These are phyloP conservation scores for Sporothrix pseudoabietina DNA, from an alignment of 2,329 filamentous ascomycete species.

Conservation along the genomic window DNA sequence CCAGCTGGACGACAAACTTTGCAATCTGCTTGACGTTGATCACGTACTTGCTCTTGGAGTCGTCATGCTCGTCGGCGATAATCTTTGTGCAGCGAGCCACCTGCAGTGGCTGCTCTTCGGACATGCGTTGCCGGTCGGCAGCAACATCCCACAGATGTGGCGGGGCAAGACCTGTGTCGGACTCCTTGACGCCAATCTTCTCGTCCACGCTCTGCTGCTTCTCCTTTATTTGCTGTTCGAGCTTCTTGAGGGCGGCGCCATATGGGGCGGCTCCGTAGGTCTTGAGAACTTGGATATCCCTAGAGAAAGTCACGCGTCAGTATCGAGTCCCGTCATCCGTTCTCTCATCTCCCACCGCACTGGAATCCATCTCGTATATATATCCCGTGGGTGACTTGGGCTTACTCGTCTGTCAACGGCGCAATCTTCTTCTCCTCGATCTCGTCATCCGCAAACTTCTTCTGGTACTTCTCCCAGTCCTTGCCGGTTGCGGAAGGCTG, in stretches of 20 bases:
- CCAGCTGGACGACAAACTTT: slow-evolving; percentile 97
- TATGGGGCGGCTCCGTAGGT: slow-evolving; percentile 98
- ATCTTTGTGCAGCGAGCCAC: slow-evolving; percentile 99
- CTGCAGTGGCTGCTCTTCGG: slow-evolving; percentile 95
- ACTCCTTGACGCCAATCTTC: slow-evolving; percentile 97
- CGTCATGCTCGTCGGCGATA: slow-evolving; percentile 92
- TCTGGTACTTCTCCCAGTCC: slow-evolving; percentile 99
- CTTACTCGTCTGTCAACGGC: slow-evolving; percentile 89
- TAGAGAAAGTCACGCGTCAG: slow-evolving; percentile 45
- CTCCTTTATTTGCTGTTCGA: slow-evolving; percentile 99
- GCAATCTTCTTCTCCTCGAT: slow-evolving; percentile 99
- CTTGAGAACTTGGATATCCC: slow-evolving; percentile 98
- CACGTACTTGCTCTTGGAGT: slow-evolving; percentile 99
- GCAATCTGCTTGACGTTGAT: slow-evolving; percentile 99
- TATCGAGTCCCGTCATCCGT: background rate
- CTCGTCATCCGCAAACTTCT: slow-evolving; percentile 95
- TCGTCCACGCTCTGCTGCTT: slow-evolving; percentile 98
- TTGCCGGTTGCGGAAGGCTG: slow-evolving; percentile 93
- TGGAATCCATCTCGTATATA: background rate
- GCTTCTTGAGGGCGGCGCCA: slow-evolving; percentile 88
- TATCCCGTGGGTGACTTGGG: background rate
- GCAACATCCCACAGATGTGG: slow-evolving; percentile 99
- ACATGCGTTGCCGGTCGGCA: slow-evolving; percentile 97
- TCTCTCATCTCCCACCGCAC: background rate
- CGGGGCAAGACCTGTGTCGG: slow-evolving; percentile 95